Conservation (phyloP, 78 protist genomes). For the Dictyostelium brefeldianum region DNA sequence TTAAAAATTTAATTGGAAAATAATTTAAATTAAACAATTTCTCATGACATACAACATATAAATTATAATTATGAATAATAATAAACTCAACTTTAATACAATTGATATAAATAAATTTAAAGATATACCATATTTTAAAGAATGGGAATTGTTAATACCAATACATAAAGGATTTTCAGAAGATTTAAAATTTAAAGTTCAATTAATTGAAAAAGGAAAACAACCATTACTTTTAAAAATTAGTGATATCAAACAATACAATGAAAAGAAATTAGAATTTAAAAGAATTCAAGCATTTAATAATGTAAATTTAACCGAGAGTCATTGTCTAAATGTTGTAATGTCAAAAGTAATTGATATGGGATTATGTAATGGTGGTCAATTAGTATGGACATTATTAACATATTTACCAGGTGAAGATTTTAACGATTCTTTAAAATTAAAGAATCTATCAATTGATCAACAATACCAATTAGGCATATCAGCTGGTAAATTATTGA, state of each 20-base stretch:
- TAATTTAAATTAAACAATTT: too few relatives aligned
- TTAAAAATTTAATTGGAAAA: too few relatives aligned
- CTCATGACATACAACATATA: too few relatives aligned
- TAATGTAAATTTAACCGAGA: background rate
- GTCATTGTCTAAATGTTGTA: background rate
- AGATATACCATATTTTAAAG: background rate
- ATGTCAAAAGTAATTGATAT: constrained; percentile 8
- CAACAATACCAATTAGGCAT: background rate
- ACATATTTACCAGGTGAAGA: background rate
- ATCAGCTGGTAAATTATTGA: background rate
- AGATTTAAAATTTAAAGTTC: background rate
- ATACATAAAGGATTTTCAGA: background rate
- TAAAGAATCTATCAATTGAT: background rate
- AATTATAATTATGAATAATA: too few relatives aligned
- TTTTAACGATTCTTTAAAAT: background rate
- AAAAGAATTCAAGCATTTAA: background rate
- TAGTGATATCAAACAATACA: background rate
- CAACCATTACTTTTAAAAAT: background rate
- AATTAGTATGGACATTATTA: background rate
- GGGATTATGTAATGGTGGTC: background rate
- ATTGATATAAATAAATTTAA: background rate
- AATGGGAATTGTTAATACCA: background rate
- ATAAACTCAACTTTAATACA: too few relatives aligned
- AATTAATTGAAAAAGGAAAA: background rate
- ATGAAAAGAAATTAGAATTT: background rate